A percentile compares a stretch with the other conserved stretches of the same genome.
Evolutionary conservation across 352 stramenopile species (phyloP).

Genomic region (Pythium insidiosum): DNA sequence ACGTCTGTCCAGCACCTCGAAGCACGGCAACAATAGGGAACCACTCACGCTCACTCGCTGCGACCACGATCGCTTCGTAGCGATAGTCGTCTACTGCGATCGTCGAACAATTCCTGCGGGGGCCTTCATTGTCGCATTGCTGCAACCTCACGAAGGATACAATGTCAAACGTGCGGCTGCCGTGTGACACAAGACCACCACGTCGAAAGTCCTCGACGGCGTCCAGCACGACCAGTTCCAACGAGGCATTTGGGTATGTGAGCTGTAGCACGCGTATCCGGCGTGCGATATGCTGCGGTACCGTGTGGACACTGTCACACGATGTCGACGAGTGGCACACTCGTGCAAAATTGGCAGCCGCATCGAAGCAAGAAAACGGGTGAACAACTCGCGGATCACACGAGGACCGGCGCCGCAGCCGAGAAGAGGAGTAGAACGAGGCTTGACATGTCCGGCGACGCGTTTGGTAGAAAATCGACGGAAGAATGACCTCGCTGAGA

Average conservation of each 20-base stretch:
- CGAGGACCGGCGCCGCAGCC: no score
- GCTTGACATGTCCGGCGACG: no score
- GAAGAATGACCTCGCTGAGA: no score
- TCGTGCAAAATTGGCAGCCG: not conserved
- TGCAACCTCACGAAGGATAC: no score
- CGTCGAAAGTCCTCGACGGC: not conserved
- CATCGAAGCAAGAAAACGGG: no score
- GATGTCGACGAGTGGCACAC: no score
- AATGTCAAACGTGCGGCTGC: no score
- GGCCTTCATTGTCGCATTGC: no score
- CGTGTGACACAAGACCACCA: not conserved
- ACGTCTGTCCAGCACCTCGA: not conserved
- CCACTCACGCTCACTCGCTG: not conserved
- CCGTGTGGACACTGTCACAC: not conserved
- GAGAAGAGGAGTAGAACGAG: no score
- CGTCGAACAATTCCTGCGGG: no score
- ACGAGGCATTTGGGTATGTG: not conserved
- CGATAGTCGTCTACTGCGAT: not conserved
- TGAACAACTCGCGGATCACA: no score
- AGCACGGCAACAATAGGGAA: not conserved
- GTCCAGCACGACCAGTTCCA: not conserved
- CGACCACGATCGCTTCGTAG: not conserved
- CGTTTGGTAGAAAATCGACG: no score
- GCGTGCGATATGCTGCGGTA: not conserved
- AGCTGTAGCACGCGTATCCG: not conserved